phyloP scores from a whole-genome alignment of 768 basidiomycete genomes.

The Mycena alexandri region DNA sequence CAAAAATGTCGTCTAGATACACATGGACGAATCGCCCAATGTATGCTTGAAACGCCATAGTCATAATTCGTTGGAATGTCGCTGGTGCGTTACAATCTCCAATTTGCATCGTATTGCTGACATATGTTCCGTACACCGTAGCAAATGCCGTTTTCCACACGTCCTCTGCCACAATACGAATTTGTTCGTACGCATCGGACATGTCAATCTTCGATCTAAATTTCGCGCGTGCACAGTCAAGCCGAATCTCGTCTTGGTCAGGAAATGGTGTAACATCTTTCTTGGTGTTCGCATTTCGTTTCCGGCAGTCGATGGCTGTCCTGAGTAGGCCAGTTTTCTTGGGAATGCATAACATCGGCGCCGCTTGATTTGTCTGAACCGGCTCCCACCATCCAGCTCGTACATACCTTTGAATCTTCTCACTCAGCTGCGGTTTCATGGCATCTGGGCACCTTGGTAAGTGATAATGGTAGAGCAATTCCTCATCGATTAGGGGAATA shows the following conservation, averaged over 20 bases:
- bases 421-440: slow-evolving; percentile 34
- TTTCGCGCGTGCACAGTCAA: no score
- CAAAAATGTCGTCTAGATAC: slow-evolving; percentile 60
- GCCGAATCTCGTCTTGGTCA: no score
- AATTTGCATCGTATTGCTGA: slow-evolving; percentile 7
- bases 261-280: slow-evolving; percentile 43
- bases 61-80: slow-evolving; percentile 56
- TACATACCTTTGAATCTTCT: not conserved
- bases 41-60: slow-evolving; percentile 49
- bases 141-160: slow-evolving; percentile 44
- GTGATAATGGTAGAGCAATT: slow-evolving; percentile 46
- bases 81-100: slow-evolving; percentile 44
- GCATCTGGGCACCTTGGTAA: slow-evolving; percentile 49
- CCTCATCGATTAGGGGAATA: slow-evolving; percentile 52
- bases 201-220: no score
- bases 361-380: no score
- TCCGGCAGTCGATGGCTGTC: not conserved
- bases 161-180: slow-evolving; percentile 22
- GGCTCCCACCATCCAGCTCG: not conserved
- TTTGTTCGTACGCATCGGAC: no score
- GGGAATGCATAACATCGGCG: not conserved
- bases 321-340: not conserved
- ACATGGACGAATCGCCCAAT: slow-evolving; percentile 56
- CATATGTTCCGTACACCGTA: slow-evolving; percentile 61
- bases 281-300: slow-evolving; percentile 56